These are phyloP conservation scores for Annulohypoxylon moriforme DNA, from an alignment of 495 filamentous ascomycete genomes.

Conservation along the genomic window DNA sequence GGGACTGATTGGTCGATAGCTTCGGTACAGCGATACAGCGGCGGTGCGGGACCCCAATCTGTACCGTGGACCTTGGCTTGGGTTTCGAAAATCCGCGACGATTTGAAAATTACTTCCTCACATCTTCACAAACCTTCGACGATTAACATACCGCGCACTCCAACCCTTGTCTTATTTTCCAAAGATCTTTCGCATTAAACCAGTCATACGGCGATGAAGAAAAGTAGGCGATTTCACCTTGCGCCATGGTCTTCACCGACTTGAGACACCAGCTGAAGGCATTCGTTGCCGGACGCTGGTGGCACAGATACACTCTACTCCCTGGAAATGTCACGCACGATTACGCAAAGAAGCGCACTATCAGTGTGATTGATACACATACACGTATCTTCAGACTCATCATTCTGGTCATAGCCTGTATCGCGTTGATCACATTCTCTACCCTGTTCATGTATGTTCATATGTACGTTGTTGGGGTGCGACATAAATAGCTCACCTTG, in stretches of 20 bases:
- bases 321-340: conserved; percentile 20
- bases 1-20: background rate
- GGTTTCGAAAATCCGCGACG: background rate
- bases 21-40: background rate
- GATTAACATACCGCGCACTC: background rate
- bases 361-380: conserved; percentile 15
- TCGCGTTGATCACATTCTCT: conserved; percentile 27
- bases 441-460: conserved; percentile 32
- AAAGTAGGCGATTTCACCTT: conserved; percentile 28
- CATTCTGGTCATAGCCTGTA: conserved; percentile 14
- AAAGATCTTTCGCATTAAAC: background rate
- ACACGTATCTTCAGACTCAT: conserved; percentile 15
- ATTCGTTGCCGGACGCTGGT: conserved; percentile 26
- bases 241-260: conserved; percentile 42
- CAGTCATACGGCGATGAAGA: conserved; percentile 37
- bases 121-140: background rate
- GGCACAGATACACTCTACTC: conserved; percentile 45
- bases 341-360: conserved; percentile 9
- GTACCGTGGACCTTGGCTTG: too few species aligned
- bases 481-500: conserved; percentile 36
- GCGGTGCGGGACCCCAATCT: background rate
- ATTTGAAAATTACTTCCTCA: conserved; percentile 1
- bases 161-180: background rate
- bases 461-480: conserved; percentile 14
- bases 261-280: conserved; percentile 36